Percentiles rank a stretch among this genome's conserved stretches.
phyloP scores from a whole-genome alignment of 306 rosid species.

The Adenanthera pavonina region DNA sequence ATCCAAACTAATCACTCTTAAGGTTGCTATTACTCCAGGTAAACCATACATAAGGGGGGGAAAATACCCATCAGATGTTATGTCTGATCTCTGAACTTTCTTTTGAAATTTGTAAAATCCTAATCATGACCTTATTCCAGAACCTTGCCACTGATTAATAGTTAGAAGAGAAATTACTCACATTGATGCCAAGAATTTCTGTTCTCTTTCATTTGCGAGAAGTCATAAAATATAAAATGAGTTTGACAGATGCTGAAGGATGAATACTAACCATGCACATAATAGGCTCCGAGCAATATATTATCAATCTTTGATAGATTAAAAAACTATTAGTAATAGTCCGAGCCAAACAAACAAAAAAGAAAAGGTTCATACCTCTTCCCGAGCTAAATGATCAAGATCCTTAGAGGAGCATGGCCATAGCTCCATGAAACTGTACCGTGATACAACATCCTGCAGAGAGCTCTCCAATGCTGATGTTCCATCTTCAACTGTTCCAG shows the following conservation, averaged over 20 bases:
- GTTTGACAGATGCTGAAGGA: not conserved
- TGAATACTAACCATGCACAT: not conserved
- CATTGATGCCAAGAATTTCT: conserved; percentile 1
- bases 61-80: not conserved
- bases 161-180: not conserved
- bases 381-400: conserved; percentile 80
- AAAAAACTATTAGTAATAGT: conserved; percentile 36
- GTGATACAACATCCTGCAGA: conserved; percentile 84
- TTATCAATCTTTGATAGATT: not conserved
- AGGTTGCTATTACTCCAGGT: not conserved
- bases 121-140: not conserved
- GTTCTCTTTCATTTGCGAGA: not conserved
- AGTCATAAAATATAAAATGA: not conserved
- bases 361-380: conserved; percentile 65
- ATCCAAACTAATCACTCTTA: not conserved
- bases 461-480: conserved; percentile 66
- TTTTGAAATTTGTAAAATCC: not conserved
- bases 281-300: conserved; percentile 3
- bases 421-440: conserved; percentile 92
- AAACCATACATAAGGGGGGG: not conserved
- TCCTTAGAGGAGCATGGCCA: conserved; percentile 91
- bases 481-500: conserved; percentile 73
- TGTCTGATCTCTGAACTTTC: not conserved
- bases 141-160: conserved; percentile 8
- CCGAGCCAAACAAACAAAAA: not conserved